Percentiles rank a stretch among this genome's conserved stretches.
These are phyloP conservation scores for Aureobasidium sp. DNA, from an alignment of 2,329 filamentous ascomycete genomes.

Conservation along the genomic window DNA sequence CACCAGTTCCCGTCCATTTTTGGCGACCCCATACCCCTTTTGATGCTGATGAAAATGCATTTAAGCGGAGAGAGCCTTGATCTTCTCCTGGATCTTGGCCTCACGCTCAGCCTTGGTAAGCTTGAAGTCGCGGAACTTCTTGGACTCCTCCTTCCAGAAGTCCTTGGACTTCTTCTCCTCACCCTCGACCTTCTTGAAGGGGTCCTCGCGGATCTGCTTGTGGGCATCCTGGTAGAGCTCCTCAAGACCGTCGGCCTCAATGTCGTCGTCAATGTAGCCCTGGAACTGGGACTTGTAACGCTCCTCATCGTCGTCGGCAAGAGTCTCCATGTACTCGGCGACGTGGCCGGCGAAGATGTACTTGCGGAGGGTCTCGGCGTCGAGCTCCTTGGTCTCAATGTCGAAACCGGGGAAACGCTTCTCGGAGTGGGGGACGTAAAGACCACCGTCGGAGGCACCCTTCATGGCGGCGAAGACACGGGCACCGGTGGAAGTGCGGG, in stretches of 20 bases:
- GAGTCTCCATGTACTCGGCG: constrained; percentile 99
- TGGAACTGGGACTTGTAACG: constrained; percentile 97
- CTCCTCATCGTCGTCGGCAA: constrained; percentile 99
- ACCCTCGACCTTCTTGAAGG: constrained; percentile 80
- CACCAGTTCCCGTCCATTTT: not conserved
- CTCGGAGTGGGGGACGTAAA: constrained; percentile 96
- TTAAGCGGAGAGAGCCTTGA: constrained; percentile 56
- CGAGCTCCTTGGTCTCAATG: constrained; percentile 95
- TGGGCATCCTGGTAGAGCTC: constrained; percentile 93
- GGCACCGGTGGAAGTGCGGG: constrained; percentile 94
- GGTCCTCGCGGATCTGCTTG: constrained; percentile 93
- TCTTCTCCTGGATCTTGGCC: constrained; percentile 80
- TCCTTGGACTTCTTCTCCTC: constrained; percentile 94
- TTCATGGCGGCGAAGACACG: constrained; percentile 99
- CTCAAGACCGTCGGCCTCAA: constrained; percentile 95
- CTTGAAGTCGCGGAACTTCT: constrained; percentile 76
- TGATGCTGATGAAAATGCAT: constrained; percentile 9
- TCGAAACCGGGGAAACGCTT: constrained; percentile 99
- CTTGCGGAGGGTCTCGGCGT: constrained; percentile 92
- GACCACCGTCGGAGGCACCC: constrained; percentile 96
- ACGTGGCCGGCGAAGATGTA: constrained; percentile 99
- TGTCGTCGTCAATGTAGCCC: constrained; percentile 93
- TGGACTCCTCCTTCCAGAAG: constrained; percentile 62
- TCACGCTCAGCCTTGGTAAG: constrained; percentile 75
- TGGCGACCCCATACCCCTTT: constrained; percentile 11